Evolutionary conservation across 192 early-diverging fungal species (phyloP).

Genomic region (Fimicolochytrium jonesii): DNA sequence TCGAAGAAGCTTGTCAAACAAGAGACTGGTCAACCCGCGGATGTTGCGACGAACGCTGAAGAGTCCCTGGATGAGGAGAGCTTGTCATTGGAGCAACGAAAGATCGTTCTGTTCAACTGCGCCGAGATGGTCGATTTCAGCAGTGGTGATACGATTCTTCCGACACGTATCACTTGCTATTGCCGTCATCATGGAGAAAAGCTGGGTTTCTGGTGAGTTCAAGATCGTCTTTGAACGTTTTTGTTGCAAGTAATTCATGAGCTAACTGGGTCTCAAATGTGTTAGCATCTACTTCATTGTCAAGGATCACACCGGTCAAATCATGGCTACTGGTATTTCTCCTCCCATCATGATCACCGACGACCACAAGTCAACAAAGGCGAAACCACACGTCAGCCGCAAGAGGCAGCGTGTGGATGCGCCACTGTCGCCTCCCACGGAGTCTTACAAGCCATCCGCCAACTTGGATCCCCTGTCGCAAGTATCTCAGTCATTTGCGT

Average conservation of each 20-base stretch:
- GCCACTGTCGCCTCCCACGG: constrained; percentile 3
- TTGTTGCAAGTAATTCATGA: neutral
- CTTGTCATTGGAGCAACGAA: constrained; percentile 68
- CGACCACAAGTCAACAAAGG: constrained; percentile 90
- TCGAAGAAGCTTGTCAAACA: constrained; percentile 20
- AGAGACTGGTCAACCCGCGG: neutral
- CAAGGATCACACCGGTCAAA: constrained; percentile 56
- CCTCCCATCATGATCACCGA: constrained; percentile 96
- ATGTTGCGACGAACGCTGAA: constrained; percentile 28
- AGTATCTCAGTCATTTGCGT: too few species aligned
- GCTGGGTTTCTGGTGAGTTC: constrained; percentile 75
- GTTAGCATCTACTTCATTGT: constrained; percentile 75
- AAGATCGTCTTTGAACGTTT: too few species aligned
- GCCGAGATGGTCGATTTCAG: constrained; percentile 79
- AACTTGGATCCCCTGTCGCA: too few species aligned
- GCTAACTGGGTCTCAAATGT: neutral
- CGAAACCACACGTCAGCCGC: constrained; percentile 33
- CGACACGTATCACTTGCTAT: constrained; percentile 94
- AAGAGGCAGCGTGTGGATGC: constrained; percentile 37
- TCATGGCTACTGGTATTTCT: constrained; percentile 76
- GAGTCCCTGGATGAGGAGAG: constrained; percentile 61
- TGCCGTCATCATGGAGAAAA: constrained; percentile 95
- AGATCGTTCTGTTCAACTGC: constrained; percentile 88
- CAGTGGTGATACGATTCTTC: constrained; percentile 82
- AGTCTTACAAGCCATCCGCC: too few species aligned